Base-by-base conservation (phyloP, 768 basidiomycete species). In the Pleurotus giganteus region DNA sequence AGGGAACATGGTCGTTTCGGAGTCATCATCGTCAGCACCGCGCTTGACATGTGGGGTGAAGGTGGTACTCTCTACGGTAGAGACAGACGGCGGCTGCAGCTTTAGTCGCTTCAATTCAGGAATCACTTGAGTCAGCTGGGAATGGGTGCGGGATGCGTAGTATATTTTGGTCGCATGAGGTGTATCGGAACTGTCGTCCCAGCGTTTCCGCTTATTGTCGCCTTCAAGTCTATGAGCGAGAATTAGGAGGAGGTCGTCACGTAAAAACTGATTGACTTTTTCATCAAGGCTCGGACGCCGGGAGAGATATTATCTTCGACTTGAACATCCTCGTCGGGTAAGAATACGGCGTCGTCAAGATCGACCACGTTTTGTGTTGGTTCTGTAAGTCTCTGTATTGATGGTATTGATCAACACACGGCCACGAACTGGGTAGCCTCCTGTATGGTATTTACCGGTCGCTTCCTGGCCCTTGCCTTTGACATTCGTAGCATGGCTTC, bases 141-240 rank as follows among this genome's bases (percentile, higher is more conserved):
- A 95, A 70, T 99, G 96, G 0, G 96, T 99, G 28, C 96, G 79
- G 0, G 97, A 98, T 0, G 95, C 90, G 64, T 95, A 97, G 68
- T 85, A 97, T 57, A 98, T 87, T 76, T 93, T 90, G 32, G 83
- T 88, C 7, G 63, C 88, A 89, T 3, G 79, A 77, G 13, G 78
- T 77, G 55, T 85, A 52, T 69, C 71, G 12, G 59, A 39, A 17
- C 29, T 43, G 17, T 64, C 65, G 21, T 69, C 62, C 44, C 23
- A 56, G 41, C 29, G 57, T 13, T 55, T 61, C 15, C 37, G 21
- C 5, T 53, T 55, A 44, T 58, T 64, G 46, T 69, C 63, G 26
- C 60, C 58, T 53, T 76, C 73, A 13, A 73, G 64, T 57, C 70
- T 74, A 50, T 2, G 43, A 41, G 51, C 64, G 26, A 61, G 53